These are phyloP conservation scores for Parmales sp. DNA, from an alignment of 108 stramenopile genomes.

Conservation along the genomic window DNA sequence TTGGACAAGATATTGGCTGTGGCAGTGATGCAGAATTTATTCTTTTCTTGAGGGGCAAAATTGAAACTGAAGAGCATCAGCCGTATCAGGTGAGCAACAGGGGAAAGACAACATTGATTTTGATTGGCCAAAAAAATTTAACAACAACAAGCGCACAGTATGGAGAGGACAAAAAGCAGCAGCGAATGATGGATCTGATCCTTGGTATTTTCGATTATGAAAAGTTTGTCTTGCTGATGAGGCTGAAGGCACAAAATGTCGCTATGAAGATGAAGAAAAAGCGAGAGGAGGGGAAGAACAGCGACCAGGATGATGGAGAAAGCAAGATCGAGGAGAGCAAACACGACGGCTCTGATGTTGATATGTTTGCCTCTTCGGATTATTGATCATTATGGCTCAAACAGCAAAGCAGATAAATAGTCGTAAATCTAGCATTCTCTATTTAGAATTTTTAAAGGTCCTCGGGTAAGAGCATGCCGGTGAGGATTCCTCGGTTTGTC, in stretches of 20 bases:
- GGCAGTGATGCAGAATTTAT: no score
- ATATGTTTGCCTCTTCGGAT: not conserved
- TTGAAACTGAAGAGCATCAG: no score
- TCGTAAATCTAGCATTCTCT: no score
- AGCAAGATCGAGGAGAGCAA: not conserved
- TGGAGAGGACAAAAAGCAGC: no score
- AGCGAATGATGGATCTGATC: not conserved
- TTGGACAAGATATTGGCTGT: no score
- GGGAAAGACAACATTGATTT: no score
- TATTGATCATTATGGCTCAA: no score
- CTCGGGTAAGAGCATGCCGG: constrained; percentile 9
- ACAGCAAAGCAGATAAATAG: no score
- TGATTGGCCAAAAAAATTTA: no score
- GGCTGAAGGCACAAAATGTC: not conserved
- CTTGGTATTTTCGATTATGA: not conserved
- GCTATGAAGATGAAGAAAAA: not conserved
- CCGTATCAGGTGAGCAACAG: no score
- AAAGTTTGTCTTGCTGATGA: constrained; percentile 2
- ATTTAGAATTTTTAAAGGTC: not conserved
- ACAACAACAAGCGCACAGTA: no score
- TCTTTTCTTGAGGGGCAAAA: no score
- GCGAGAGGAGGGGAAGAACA: not conserved
- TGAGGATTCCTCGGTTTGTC: not conserved
- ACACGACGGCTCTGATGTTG: not conserved
- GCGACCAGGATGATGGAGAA: not conserved